Base-by-base conservation (phyloP, 73 alveolate genomes). In the Paramecium bursaria region DNA sequence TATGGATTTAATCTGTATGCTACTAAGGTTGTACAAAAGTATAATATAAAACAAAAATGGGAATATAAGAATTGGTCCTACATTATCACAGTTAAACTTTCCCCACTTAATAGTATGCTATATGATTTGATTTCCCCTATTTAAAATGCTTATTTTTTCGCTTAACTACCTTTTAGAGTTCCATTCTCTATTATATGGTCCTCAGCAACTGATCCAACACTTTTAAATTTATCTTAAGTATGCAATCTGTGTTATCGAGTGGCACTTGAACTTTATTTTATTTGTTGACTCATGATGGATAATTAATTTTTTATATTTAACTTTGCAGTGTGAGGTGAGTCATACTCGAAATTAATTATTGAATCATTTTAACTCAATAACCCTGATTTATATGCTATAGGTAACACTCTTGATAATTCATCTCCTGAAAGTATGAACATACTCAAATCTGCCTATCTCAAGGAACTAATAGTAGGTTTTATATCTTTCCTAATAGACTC, bases 21-120 rank as follows among this genome's bases (percentile, higher is more conserved):
- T 2, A 79, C 73, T 44, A 79, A 54, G 26, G 75, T 49, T 22
- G 51, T 79, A 13, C 85, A 33, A 53, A 79, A 79, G 17, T 50
- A 79, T 19, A 79, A 51, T 0, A 79, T 47, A 39, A 54, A 79
- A 11, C 48, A 53, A 27, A 79, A 79, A 49, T 79, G 89, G 14
- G 53, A 46, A 15, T 48, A 42, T 42, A 79, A 53, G 29, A 11
- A 79, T 48, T 50, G 42, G 44, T 79, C 76, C 57, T 79, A 53
- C 13, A 25, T 15, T 7, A 79, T 79, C 11, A 23, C 17, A 33
- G 35, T 55, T n/a, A 79, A 79, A 23, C 50, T 49, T 9, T 79
- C 76, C 54, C 89, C 89, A 55, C 85, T 53, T 15, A 79, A 53
- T 0, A 79, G 4, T 4, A 79, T 79, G 31, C 76, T 79, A 54